A percentile compares a stretch with the other conserved stretches of the same genome.
phyloP scores from a whole-genome alignment of 495 filamentous ascomycete species.

The Neurospora sp. region DNA sequence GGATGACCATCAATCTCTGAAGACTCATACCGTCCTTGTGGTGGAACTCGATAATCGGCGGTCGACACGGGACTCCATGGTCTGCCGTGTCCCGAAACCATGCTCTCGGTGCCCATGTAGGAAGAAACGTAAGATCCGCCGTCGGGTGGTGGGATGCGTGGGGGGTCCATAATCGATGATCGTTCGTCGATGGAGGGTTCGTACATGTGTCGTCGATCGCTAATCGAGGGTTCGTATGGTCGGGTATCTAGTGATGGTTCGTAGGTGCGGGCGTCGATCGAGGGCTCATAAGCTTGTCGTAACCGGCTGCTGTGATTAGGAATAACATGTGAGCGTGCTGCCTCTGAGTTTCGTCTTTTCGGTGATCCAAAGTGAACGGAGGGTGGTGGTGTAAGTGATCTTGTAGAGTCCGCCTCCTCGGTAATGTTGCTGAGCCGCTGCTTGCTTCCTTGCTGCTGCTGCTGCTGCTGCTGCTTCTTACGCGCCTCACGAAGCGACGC shows the following conservation, averaged over 20 bases:
- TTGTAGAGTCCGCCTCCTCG: neutral
- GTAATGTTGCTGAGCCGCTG: neutral
- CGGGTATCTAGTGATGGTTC: conserved; percentile 4
- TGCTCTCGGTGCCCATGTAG: conserved; percentile 20
- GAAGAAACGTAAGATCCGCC: conserved; percentile 36
- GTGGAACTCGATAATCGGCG: neutral
- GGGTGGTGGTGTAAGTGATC: neutral
- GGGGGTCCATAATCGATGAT: conserved; percentile 31
- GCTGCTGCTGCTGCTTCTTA: conserved; percentile 7
- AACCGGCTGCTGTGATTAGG: conserved; percentile 19
- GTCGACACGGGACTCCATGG: neutral
- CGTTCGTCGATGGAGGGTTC: conserved; percentile 5
- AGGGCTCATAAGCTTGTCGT: conserved; percentile 39
- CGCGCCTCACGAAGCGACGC: conserved; percentile 20
- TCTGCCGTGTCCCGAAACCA: neutral
- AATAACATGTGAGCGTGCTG: neutral
- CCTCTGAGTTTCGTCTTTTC: conserved; percentile 11
- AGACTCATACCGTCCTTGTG: conserved; percentile 57
- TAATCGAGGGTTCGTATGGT: conserved; percentile 30
- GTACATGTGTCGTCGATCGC: conserved; percentile 1
- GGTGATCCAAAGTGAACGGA: conserved; percentile 25
- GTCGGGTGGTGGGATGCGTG: conserved; percentile 33
- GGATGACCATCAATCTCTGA: conserved; percentile 82
- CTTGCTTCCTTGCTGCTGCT: neutral
- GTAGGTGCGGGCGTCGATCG: conserved; percentile 29